Evolutionary conservation across 192 early-diverging fungal genomes (phyloP), one percentile per base, ranked within the genome.

Genomic region (Cetraspora pellucida): DNA sequence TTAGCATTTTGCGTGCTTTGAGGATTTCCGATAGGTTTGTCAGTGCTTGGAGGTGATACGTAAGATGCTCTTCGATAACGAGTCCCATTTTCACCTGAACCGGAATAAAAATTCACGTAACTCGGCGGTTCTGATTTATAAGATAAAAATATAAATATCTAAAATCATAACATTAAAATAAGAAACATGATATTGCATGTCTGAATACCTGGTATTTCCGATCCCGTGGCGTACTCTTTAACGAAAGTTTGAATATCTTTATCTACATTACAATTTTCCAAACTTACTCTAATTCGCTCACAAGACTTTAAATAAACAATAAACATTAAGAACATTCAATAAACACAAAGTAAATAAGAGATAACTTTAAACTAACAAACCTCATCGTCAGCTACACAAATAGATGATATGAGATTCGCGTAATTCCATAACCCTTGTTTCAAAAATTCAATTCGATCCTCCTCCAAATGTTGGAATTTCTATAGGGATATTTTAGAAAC

Each of bases 381-480:
- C 81, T 93, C 91, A 74, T 92, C 90, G 59, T 94, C 93, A 25
- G 87, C 81, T 10, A 90, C 90, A 28, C 87, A 90, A n/a, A 83
- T 77, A 52, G 83, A 85, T n/a, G 91, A 91, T 9, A 93, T 85
- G 28, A 94, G 84, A 73, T 94, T 94, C 2, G 90, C 88, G 75
- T 90, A 94, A 13, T 84, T 83, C 86, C 90, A 91, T 60, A 94
- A 82, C n/a, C 78, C 77, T 2, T 84, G 88, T 60, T 89, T 85
- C 44, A 93, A 77, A 31, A 89, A 92, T 31, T 92, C 91, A 9
- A 94, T 82, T 44, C 92, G 82, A 71, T 93, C 86, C 74, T 93
- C 91, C 79, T 94, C 92, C 49, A 94, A 76, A n/a, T 81, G 46
- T 85, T 89, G 88, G 47, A 86, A 89, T 82, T 78, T 85, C 87